Percentiles rank a stretch among this genome's conserved stretches.
These are phyloP conservation scores for Ramularia collo-cygni DNA, from an alignment of 2,329 filamentous ascomycete genomes.

Conservation along the genomic window DNA sequence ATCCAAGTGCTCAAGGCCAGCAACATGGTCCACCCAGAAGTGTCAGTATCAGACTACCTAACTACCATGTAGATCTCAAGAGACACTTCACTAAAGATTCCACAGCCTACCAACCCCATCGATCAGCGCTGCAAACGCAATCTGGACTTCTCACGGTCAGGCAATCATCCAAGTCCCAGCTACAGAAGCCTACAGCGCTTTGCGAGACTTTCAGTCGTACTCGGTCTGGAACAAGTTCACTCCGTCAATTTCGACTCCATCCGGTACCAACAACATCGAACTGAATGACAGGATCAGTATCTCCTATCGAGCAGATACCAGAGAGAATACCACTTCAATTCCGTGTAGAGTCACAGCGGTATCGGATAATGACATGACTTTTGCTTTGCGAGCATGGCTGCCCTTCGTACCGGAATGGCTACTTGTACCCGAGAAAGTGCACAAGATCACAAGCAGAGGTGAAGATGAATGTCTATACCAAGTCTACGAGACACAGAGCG, in stretches of 20 bases:
- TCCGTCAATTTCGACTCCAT: constrained; percentile 3
- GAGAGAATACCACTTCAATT: constrained; percentile 1
- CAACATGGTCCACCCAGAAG: constrained; percentile 6
- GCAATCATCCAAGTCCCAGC: constrained; percentile 7
- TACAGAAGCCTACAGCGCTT: constrained; percentile 8
- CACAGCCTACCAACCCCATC: constrained; percentile 8
- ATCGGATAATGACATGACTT: constrained; percentile 1
- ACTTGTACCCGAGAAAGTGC: constrained; percentile 9
- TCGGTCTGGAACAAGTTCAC: constrained; percentile 10
- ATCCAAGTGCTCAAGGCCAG: background rate
- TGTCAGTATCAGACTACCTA: constrained; percentile 1
- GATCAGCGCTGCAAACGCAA: constrained; percentile 2
- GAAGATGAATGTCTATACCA: constrained; percentile 5
- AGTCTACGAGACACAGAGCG: constrained; percentile 9
- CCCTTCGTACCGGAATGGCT: constrained; percentile 1
- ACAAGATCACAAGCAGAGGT: constrained; percentile 5
- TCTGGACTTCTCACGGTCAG: constrained; percentile 7
- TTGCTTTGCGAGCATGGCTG: constrained; percentile 7
- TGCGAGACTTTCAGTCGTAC: constrained; percentile 8
- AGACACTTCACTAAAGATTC: background rate
- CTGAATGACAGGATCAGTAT: constrained; percentile 8
- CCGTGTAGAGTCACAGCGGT: constrained; percentile 5
- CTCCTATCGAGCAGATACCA: constrained; percentile 6
- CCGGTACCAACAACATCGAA: constrained; percentile 1
- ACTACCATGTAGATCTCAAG: no score